Evolutionary conservation across 768 basidiomycete species (phyloP).

Genomic region (Suillus brevipes): DNA sequence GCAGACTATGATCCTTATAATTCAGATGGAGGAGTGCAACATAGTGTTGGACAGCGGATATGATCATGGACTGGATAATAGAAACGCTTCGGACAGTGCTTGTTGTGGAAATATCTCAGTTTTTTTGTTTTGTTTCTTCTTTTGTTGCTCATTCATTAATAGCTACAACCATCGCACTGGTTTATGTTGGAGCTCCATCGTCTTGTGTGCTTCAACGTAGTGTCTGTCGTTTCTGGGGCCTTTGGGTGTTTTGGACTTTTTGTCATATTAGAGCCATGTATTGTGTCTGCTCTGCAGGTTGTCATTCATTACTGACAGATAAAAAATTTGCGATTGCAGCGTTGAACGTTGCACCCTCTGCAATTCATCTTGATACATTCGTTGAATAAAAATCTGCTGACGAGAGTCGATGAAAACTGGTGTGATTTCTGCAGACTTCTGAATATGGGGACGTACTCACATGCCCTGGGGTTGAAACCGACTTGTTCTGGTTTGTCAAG

Average conservation of each 20-base stretch:
- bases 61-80: not conserved
- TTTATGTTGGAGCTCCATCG: not conserved
- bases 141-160: constrained; percentile 3
- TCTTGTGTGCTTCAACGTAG: constrained; percentile 1
- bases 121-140: not conserved
- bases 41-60: constrained; percentile 2
- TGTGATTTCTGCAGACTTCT: not conserved
- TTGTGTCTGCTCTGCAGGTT: constrained; percentile 6
- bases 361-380: not conserved
- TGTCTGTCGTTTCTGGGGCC: not conserved
- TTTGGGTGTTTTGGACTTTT: not conserved
- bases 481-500: not conserved
- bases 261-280: not conserved
- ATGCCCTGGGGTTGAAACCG: not conserved
- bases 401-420: not conserved
- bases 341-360: not conserved
- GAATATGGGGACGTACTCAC: no score
- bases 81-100: not conserved
- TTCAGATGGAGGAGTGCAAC: not conserved
- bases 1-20: constrained; percentile 15
- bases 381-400: not conserved
- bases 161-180: not conserved
- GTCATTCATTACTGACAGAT: not conserved
- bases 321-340: not conserved
- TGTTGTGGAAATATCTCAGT: not conserved